phyloP scores from a whole-genome alignment of 257 asterid genomes.

The Rauvolfia tetraphylla region DNA sequence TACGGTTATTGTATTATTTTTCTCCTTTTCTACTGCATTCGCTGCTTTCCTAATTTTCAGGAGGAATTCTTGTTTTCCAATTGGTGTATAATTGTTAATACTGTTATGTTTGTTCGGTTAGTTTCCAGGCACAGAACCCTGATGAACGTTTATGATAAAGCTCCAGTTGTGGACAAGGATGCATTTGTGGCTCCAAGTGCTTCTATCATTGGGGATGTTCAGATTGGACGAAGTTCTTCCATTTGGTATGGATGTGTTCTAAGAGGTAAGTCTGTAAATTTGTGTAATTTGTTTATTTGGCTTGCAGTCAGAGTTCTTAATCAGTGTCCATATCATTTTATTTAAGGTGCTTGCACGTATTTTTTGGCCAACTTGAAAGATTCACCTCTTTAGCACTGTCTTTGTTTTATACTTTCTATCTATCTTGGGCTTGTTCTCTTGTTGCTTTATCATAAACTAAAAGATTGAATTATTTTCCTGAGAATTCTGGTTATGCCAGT shows the following conservation, averaged over 20 bases:
- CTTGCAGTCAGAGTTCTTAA: conserved; percentile 5
- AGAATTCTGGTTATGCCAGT: not conserved
- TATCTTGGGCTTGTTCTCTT: not conserved
- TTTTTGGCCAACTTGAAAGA: not conserved
- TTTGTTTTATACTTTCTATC: not conserved
- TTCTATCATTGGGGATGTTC: conserved; percentile 73
- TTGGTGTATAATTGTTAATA: conserved; percentile 1
- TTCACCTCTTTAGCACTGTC: not conserved
- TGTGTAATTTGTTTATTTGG: not conserved
- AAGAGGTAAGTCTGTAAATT: conserved; percentile 52
- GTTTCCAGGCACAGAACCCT: conserved; percentile 87
- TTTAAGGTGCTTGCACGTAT: not conserved
- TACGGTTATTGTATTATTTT: not conserved
- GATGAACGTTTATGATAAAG: conserved; percentile 82
- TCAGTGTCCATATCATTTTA: not conserved
- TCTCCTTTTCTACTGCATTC: not conserved
- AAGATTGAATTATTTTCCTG: not conserved
- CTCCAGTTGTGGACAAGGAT: conserved; percentile 61
- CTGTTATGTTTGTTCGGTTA: conserved; percentile 25
- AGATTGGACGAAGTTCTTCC: conserved; percentile 68
- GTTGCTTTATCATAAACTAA: not conserved
- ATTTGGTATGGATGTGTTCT: conserved; percentile 95
- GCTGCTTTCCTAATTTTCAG: not conserved
- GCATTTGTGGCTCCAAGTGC: conserved; percentile 96
- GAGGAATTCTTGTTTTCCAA: not conserved